Evolutionary conservation across 139 green algal genomes (phyloP), one percentile per base, ranked within the genome.

Genomic region (Micromonas commoda): DNA sequence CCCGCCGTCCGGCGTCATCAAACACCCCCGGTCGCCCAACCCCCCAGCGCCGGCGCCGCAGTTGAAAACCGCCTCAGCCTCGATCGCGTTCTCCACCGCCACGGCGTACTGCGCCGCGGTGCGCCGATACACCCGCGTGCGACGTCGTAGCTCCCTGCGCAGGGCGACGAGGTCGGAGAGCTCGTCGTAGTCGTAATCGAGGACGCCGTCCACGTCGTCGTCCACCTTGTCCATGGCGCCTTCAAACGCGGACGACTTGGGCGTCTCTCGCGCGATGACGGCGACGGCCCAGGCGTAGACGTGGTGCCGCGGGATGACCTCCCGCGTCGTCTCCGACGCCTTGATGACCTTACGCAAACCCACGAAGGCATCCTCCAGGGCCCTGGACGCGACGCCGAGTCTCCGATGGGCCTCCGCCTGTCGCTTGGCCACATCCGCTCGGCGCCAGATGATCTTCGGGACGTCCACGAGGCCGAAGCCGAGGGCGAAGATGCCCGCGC

Each of bases 381-480:
- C 77, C 51, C 85, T 79, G 31, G 79, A 77, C 5, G 77, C 64
- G 23, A 72, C 51, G 24, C 77, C 78, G 51, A 88, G 28, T 45
- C 80, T 35, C n/a, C 82, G 54, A 24, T 68, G 21, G 57, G 38
- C 32, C 67, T 72, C 84, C 34, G 38, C 64, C 33, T 87, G 64
- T 5, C 84, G 71, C 0, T 6, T 52, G 51, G 83, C 82, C 33
- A 83, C 82, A 32, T 85, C 81, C 28, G 88, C 83, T 19, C 77
- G 32, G 16, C 80, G 80, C 90, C 90, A 96, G 70, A 94, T 63
- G 34, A 82, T 77, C n/a, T 88, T 77, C 0, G 91, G 91, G n/a
- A 97, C 89, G 80, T 92, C 85, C 66, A 96, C 91, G 76, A 97
- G 83, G 1, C 92, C 92, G 71, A 92, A 96, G 2, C 90, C 90